Evolutionary conservation across 2,329 filamentous ascomycete species (phyloP), one percentile per base, ranked within the genome.

Genomic region (Peltaster fructicola): DNA sequence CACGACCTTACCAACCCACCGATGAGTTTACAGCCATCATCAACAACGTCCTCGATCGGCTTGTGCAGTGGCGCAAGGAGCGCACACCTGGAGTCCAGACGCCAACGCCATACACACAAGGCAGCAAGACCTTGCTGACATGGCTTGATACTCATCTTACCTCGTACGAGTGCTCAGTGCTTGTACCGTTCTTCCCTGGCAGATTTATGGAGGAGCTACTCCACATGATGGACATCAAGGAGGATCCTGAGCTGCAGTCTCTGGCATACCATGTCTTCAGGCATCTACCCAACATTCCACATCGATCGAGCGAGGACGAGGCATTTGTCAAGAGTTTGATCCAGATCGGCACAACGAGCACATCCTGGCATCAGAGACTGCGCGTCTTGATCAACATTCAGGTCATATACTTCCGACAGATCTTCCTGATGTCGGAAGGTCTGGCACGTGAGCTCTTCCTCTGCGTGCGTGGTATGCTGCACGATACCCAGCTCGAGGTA

Each of bases 161-260:
- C 3, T 91, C 81, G 1, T 78, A 90, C 35, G 88, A 95, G 48
- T 98, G 88, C 52, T 91, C 72, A 0, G 76, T 88, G 45, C 67
- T 98, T 8, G 70, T 90, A 10, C 71, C 74, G 3, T 95, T 93
- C 64, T 95, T 98, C 59, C 77, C 82, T 0, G 66, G 78, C 17
- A 63, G 76, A 0, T 85, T 95, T 44, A 88, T 91, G 49, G 79
- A 88, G 41, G 79, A 93, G 48, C 67, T 98, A 8, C 59, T 98
- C 25, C 84, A 98, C 58, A 98, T 98, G 88, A 98, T 98, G 85
- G 88, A 98, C 45, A 81, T 98, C 48, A 95, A 95, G 51, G 88
- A 98, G 51, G 88, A 98, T 42, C 82, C 81, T 0, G 90, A 98
- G 51, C 65, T 98, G 2, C 90, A 93, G 61, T 75, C 78, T 7